These are phyloP conservation scores for Nowakowskiella sp. DNA, from an alignment of 192 early-diverging fungal species.

Conservation along the genomic window DNA sequence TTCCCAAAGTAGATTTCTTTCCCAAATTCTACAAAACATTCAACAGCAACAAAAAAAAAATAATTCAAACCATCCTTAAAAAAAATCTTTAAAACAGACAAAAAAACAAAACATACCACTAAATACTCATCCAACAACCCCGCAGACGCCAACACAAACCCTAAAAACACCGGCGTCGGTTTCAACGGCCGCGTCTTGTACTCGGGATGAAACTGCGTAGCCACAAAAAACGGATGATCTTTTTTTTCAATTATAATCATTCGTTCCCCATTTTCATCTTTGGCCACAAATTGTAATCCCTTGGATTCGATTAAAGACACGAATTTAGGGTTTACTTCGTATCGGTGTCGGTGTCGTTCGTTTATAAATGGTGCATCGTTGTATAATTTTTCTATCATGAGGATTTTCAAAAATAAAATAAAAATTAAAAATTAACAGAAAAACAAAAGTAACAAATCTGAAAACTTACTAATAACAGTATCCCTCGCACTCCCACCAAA, in stretches of 20 bases:
- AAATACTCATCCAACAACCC: constrained; percentile 56
- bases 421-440: not conserved
- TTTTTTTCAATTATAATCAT: constrained; percentile 93
- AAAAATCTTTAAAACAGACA: not conserved
- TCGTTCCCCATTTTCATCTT: constrained; percentile 90
- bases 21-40: too few species aligned
- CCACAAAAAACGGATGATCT: constrained; percentile 92
- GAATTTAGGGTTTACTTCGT: constrained; percentile 91
- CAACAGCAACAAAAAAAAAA: too few species aligned
- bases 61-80: too few species aligned
- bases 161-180: constrained; percentile 88
- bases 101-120: not conserved
- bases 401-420: too few species aligned
- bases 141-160: constrained; percentile 80
- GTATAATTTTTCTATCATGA: constrained; percentile 42
- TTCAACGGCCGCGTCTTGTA: constrained; percentile 89
- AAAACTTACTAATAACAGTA: constrained; percentile 58
- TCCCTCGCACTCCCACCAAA: constrained; percentile 45
- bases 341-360: constrained; percentile 96
- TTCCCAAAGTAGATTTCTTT: not conserved
- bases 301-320: constrained; percentile 66
- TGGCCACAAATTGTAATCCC: constrained; percentile 83
- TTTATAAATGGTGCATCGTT: constrained; percentile 46
- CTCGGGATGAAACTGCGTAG: constrained; percentile 94
- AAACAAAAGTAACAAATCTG: not conserved